A percentile compares a stretch with the other conserved stretches of the same genome.
These are phyloP conservation scores for Magnolia officinalis DNA, from an alignment of 164 flowering plant species.

Conservation along the genomic window DNA sequence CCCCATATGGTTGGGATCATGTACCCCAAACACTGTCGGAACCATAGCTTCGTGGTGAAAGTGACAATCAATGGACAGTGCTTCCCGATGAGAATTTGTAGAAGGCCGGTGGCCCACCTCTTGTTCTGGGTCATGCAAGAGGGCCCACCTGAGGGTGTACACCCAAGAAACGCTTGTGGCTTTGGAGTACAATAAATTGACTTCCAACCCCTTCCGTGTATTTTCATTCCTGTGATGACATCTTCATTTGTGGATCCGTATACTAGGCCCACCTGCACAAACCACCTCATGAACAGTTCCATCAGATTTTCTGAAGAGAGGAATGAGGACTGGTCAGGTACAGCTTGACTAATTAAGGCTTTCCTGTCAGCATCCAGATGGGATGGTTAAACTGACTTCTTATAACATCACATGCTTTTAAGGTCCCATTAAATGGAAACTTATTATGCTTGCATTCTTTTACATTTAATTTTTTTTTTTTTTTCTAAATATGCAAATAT, in stretches of 20 bases:
- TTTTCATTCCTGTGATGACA: conserved; percentile 43
- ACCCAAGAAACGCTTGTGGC: conserved; percentile 52
- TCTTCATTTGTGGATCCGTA: conserved; percentile 61
- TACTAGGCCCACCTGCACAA: conserved; percentile 47
- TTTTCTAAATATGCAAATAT: too few relatives aligned
- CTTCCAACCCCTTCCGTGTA: conserved; percentile 51
- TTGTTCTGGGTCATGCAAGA: conserved; percentile 36
- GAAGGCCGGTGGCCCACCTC: conserved; percentile 63
- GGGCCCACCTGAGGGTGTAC: conserved; percentile 41
- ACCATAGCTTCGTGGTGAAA: conserved; percentile 28
- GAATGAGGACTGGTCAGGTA: too few relatives aligned
- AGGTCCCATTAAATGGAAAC: too few relatives aligned
- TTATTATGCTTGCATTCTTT: too few relatives aligned
- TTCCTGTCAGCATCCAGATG: too few relatives aligned
- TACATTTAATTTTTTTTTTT: too few relatives aligned
- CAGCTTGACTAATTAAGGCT: too few relatives aligned
- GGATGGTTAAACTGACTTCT: too few relatives aligned
- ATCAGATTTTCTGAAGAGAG: too few relatives aligned
- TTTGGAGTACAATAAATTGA: conserved; percentile 24
- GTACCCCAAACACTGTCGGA: conserved; percentile 43
- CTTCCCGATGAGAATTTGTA: conserved; percentile 38
- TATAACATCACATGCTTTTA: too few relatives aligned
- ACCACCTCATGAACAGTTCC: too few relatives aligned
- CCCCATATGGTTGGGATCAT: conserved; percentile 23
- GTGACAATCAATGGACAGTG: conserved; percentile 31